Base-by-base conservation (phyloP, 495 filamentous ascomycete genomes). In the Collariella sp. region DNA sequence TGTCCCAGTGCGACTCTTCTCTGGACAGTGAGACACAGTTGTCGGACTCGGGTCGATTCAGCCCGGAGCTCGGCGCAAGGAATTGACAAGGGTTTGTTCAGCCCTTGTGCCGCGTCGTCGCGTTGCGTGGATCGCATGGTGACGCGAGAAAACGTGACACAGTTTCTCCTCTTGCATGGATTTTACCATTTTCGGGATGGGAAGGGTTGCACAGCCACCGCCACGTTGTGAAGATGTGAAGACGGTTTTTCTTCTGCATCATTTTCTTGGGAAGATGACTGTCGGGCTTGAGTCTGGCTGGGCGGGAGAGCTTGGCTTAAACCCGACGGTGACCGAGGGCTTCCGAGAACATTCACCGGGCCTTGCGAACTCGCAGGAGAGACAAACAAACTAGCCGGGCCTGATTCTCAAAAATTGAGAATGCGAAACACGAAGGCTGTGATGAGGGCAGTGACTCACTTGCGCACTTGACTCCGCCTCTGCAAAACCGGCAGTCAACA, bases 91-190 rank as follows among this genome's bases (percentile, higher is more conserved):
- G 6, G 26, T 12, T 16, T 18, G 40, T 36, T 13, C 43, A 33
- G 41, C 20, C 34, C 43, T 16, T 42, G 39, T 29, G 33, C 34
- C 42, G 44, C 42, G 52, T 47, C 23, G 33, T 31, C 51, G 41
- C 42, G 41, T 46, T 31, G 34, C 41, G 23, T 35, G 33, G 23
- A n/a, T n/a, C n/a, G n/a, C n/a, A n/a, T n/a, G 5, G 23, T 23
- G 12, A 34, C 52, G 35, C 52, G 52, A 54, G 52, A 54, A 46
- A 54, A 54, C 52, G 52, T 54, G 52, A 54, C 52, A 54, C 31
- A 2, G 31, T 46, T 13, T 41, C 31, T 24, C 26, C 19, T 19
- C 6, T 38, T 16, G n/a, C 16, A 7, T 38, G 11, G 12, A 38
- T 15, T 38, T 12, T 38, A 12, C 35, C 4, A 12, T 13, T 16